phyloP scores from a whole-genome alignment of 495 filamentous ascomycete genomes.

The Neurospora tetraspora region DNA sequence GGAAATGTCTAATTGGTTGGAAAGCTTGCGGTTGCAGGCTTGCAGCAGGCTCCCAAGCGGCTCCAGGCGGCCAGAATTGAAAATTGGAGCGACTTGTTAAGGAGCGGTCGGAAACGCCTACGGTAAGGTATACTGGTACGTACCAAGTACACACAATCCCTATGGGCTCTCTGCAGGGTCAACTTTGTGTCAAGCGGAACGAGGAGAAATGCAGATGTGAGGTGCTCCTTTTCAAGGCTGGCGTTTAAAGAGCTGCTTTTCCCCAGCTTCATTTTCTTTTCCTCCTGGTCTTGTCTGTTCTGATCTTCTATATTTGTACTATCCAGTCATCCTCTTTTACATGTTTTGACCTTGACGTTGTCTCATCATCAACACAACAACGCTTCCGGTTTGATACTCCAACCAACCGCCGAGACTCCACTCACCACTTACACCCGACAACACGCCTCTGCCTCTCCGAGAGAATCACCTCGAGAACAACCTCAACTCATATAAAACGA shows the following conservation, averaged over 20 bases:
- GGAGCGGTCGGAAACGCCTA: not conserved
- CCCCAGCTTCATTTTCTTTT: not conserved
- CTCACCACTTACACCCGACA: not conserved
- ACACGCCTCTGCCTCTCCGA: not conserved
- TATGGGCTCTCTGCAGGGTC: not conserved
- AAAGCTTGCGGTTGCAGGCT: not conserved
- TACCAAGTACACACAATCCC: not conserved
- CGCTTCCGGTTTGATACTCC: not conserved
- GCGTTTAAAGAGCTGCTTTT: not conserved
- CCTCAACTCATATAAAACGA: not conserved
- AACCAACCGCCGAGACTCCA: not conserved
- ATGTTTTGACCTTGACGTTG: not conserved
- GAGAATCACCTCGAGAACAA: not conserved
- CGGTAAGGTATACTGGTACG: not conserved
- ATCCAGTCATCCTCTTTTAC: not conserved
- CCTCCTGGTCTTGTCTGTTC: not conserved
- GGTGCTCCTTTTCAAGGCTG: not conserved
- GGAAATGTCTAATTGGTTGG: constrained; percentile 10
- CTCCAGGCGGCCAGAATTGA: not conserved
- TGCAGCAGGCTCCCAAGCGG: not conserved
- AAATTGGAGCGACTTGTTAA: not conserved
- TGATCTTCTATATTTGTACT: not conserved
- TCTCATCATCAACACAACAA: not conserved
- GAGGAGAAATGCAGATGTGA: not conserved
- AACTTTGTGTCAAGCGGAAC: not conserved